These are phyloP conservation scores for Neurospora sp. DNA, from an alignment of 495 filamentous ascomycete species.

Conservation along the genomic window DNA sequence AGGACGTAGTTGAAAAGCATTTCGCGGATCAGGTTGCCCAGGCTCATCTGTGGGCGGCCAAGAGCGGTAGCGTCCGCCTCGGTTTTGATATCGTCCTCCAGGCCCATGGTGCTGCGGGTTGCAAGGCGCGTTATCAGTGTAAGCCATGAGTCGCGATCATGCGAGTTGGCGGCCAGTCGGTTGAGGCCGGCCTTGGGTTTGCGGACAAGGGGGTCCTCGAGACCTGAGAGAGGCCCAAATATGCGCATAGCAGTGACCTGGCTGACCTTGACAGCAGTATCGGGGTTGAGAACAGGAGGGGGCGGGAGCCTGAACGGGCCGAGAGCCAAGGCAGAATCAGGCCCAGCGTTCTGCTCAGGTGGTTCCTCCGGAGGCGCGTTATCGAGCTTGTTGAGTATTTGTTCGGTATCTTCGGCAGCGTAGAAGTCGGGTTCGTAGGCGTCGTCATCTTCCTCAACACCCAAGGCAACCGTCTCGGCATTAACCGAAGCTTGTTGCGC, in stretches of 20 bases:
- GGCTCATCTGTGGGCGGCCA: conserved; percentile 21
- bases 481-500: conserved; percentile 33
- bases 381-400: conserved; percentile 61
- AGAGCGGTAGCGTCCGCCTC: conserved; percentile 28
- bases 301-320: conserved; percentile 64
- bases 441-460: conserved; percentile 63
- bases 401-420: conserved; percentile 58
- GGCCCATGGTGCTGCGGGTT: conserved; percentile 61
- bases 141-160: conserved; percentile 86
- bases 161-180: conserved; percentile 71
- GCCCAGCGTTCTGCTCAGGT: conserved; percentile 17
- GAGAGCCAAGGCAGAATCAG: conserved; percentile 40
- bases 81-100: conserved; percentile 47
- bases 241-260: conserved; percentile 61
- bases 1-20: conserved; percentile 72
- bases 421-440: conserved; percentile 84
- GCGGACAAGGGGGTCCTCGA: conserved; percentile 46
- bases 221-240: conserved; percentile 60
- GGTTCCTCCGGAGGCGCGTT: conserved; percentile 44
- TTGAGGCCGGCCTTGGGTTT: conserved; percentile 61
- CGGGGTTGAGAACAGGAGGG: conserved; percentile 59
- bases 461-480: conserved; percentile 37
- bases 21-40: conserved; percentile 66
- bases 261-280: conserved; percentile 57
- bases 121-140: conserved; percentile 78